phyloP scores from a whole-genome alignment of 345 rosid species.

The Noccaea caerulescens region DNA sequence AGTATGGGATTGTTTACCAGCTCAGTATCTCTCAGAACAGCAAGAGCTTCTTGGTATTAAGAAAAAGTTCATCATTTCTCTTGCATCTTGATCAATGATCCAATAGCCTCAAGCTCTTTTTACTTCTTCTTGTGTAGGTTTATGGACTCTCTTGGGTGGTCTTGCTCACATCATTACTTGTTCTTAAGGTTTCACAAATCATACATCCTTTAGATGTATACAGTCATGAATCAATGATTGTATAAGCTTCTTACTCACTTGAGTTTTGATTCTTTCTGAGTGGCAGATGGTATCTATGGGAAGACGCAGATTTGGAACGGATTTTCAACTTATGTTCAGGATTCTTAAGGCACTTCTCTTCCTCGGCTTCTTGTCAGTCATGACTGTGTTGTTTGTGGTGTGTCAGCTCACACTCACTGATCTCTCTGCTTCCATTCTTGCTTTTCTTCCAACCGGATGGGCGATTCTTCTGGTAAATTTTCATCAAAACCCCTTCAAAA shows the following conservation, averaged over 20 bases:
- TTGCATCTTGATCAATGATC: constrained; percentile 21
- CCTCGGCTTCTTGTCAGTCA: constrained; percentile 80
- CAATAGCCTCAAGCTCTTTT: background rate
- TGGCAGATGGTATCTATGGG: constrained; percentile 86
- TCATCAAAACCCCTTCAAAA: constrained; percentile 8
- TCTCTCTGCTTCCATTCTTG: constrained; percentile 73
- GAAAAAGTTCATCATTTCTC: background rate
- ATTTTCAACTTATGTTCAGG: constrained; percentile 90
- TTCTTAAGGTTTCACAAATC: constrained; percentile 67
- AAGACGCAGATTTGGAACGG: constrained; percentile 70
- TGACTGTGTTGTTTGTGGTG: constrained; percentile 80
- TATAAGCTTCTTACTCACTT: background rate
- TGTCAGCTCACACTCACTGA: constrained; percentile 66
- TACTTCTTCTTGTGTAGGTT: constrained; percentile 53
- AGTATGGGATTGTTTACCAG: constrained; percentile 95
- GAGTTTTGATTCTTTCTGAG: background rate
- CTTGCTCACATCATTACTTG: constrained; percentile 64
- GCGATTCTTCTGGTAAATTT: constrained; percentile 76
- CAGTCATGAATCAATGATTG: constrained; percentile 13
- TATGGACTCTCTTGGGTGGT: constrained; percentile 92
- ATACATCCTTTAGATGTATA: background rate
- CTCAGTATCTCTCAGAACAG: constrained; percentile 74
- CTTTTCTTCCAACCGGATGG: constrained; percentile 92
- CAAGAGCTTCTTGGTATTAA: constrained; percentile 66
- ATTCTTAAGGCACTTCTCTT: constrained; percentile 91